These are phyloP conservation scores for Crithidia bombi DNA, from an alignment of 208 protist genomes.

Conservation along the genomic window DNA sequence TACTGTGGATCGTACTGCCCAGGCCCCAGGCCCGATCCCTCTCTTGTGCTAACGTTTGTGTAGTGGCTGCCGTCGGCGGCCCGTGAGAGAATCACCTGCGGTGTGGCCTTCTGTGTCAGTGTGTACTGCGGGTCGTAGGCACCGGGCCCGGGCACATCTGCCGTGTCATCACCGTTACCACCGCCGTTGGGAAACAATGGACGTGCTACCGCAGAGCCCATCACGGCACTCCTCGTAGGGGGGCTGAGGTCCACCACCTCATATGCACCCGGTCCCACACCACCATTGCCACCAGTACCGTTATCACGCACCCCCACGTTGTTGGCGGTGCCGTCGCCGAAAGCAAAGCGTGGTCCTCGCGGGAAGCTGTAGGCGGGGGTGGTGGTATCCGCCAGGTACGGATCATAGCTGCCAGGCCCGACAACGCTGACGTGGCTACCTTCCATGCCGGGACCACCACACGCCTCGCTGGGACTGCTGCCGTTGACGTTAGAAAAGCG, in stretches of 20 bases:
- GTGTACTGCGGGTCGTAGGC: constrained; percentile 39
- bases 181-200: constrained; percentile 5
- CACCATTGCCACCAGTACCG: neutral
- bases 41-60: neutral
- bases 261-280: constrained; percentile 33
- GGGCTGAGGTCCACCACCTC: constrained; percentile 37
- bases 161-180: neutral
- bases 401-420: constrained; percentile 61
- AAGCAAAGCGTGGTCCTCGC: constrained; percentile 16
- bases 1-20: constrained; percentile 35
- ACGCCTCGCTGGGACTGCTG: neutral
- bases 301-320: neutral
- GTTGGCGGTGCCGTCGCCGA: neutral
- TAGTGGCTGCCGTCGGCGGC: neutral
- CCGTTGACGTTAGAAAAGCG: constrained; percentile 28
- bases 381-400: constrained; percentile 6
- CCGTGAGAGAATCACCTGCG: constrained; percentile 26
- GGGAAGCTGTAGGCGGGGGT: constrained; percentile 16
- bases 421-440: constrained; percentile 4
- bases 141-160: constrained; percentile 35
- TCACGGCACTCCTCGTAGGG: constrained; percentile 28
- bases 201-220: constrained; percentile 33
- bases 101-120: constrained; percentile 20
- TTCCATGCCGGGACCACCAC: neutral
- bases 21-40: constrained; percentile 11